Percentiles rank a stretch among this genome's conserved stretches.
Conservation (phyloP, 208 protist species). For the Trypanosomatidae sp. region DNA sequence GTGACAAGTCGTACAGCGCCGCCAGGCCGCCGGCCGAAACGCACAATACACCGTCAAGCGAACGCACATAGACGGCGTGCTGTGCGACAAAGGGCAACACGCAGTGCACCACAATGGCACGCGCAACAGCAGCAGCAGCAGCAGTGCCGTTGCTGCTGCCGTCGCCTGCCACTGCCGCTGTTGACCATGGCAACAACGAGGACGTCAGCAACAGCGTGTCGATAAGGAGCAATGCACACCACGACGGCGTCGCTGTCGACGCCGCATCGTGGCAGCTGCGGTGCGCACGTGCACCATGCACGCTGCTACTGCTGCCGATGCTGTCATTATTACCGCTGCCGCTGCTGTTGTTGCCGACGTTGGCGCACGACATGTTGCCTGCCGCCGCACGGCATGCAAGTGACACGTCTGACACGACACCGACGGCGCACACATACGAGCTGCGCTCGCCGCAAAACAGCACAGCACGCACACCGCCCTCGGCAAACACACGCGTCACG, state of each 20-base stretch:
- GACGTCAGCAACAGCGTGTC: not conserved
- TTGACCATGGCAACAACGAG: too few species aligned
- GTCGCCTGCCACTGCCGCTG: too few species aligned
- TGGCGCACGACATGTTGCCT: too few species aligned
- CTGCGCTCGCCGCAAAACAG: slow-evolving; percentile 54
- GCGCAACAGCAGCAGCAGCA: too few species aligned
- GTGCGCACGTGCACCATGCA: too few species aligned
- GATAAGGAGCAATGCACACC: too few species aligned
- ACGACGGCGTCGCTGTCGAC: not conserved
- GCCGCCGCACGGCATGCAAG: too few species aligned
- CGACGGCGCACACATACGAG: slow-evolving; percentile 43
- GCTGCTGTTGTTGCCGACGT: too few species aligned
- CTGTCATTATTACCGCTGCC: not conserved
- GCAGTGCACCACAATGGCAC: slow-evolving; percentile 27
- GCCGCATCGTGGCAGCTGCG: not conserved
- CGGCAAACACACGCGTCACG: slow-evolving; percentile 20
- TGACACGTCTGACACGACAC: slow-evolving; percentile 2
- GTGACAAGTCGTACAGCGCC: slow-evolving; percentile 41
- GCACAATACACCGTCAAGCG: slow-evolving; percentile 44
- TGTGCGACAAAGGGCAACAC: slow-evolving; percentile 65
- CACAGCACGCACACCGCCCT: slow-evolving; percentile 21
- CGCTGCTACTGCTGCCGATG: not conserved
- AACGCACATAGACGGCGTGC: slow-evolving; percentile 37
- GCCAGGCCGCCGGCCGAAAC: slow-evolving; percentile 38
- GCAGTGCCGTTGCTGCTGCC: slow-evolving; percentile 1